A percentile compares a stretch with the other conserved stretches of the same genome.
Evolutionary conservation across 495 filamentous ascomycete genomes (phyloP).

Genomic region (Penicillium nucicola): DNA sequence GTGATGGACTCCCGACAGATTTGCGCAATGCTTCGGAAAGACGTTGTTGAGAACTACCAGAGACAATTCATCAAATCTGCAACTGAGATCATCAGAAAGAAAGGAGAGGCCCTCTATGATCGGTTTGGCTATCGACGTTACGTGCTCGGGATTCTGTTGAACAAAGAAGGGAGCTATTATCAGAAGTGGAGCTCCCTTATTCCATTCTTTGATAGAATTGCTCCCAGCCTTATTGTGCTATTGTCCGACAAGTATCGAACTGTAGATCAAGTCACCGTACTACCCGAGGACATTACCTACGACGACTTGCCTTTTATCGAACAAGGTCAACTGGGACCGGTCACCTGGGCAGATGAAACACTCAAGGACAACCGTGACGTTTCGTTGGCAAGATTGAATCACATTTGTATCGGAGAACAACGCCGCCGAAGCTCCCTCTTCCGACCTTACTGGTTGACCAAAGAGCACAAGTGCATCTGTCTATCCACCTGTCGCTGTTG

Average conservation of each 20-base stretch:
- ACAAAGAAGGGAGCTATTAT: conserved; percentile 19
- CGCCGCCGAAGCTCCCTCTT: conserved; percentile 23
- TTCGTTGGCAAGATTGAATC: conserved; percentile 29
- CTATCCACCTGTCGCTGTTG: conserved; percentile 29
- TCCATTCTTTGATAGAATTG: conserved; percentile 24
- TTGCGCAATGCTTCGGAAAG: conserved; percentile 22
- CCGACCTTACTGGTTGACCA: conserved; percentile 19
- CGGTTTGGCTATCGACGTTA: conserved; percentile 31
- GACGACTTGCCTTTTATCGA: conserved; percentile 27
- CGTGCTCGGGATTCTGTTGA: conserved; percentile 14
- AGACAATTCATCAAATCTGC: conserved; percentile 13
- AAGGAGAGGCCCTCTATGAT: conserved; percentile 16
- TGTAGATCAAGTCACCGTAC: conserved; percentile 11
- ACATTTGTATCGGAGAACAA: conserved; percentile 32
- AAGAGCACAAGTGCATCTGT: conserved; percentile 38
- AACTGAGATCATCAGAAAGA: conserved; percentile 9
- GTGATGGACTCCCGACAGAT: conserved; percentile 27
- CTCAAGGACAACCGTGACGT: conserved; percentile 30
- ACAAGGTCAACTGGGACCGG: conserved; percentile 8
- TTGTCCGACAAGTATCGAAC: conserved; percentile 37
- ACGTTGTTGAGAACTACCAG: conserved; percentile 25
- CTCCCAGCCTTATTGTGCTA: conserved; percentile 21
- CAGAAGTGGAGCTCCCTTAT: conserved; percentile 30
- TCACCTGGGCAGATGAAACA: conserved; percentile 20
- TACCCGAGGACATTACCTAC: conserved; percentile 11